These are phyloP conservation scores for Wickerhamomyces subpelliculosus DNA, from an alignment of 805 yeast genomes.

Conservation along the genomic window DNA sequence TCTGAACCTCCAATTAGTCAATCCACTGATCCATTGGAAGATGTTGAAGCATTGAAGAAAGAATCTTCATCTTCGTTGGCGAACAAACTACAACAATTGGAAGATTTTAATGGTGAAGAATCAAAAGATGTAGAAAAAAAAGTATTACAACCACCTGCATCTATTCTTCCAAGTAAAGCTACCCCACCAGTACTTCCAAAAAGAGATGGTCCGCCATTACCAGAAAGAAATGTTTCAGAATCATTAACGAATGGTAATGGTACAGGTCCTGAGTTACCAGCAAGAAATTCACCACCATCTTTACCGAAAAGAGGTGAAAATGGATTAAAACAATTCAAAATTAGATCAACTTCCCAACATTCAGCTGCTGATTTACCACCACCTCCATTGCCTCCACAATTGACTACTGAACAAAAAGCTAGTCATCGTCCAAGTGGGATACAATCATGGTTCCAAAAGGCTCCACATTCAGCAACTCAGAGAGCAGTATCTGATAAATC, in stretches of 20 bases:
- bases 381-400: constrained; percentile 21
- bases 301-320: constrained; percentile 25
- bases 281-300: constrained; percentile 17
- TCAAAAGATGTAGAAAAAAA: background rate
- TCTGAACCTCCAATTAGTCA: constrained; percentile 6
- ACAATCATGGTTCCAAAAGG: constrained; percentile 18
- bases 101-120: background rate
- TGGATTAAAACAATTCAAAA: background rate
- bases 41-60: constrained; percentile 1
- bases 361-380: constrained; percentile 26
- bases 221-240: too few relatives aligned
- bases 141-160: background rate
- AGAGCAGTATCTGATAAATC: constrained; percentile 15
- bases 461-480: constrained; percentile 3
- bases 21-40: constrained; percentile 2
- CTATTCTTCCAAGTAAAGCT: background rate
- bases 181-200: constrained; percentile 1
- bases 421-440: constrained; percentile 17
- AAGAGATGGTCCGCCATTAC: constrained; percentile 4
- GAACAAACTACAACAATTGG: constrained; percentile 1
- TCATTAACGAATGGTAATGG: too few relatives aligned
- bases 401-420: constrained; percentile 16
- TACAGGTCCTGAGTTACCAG: background rate
- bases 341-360: constrained; percentile 5
- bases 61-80: constrained; percentile 2